Evolutionary conservation across 495 filamentous ascomycete genomes (phyloP).

Genomic region (Penicillium lividum): DNA sequence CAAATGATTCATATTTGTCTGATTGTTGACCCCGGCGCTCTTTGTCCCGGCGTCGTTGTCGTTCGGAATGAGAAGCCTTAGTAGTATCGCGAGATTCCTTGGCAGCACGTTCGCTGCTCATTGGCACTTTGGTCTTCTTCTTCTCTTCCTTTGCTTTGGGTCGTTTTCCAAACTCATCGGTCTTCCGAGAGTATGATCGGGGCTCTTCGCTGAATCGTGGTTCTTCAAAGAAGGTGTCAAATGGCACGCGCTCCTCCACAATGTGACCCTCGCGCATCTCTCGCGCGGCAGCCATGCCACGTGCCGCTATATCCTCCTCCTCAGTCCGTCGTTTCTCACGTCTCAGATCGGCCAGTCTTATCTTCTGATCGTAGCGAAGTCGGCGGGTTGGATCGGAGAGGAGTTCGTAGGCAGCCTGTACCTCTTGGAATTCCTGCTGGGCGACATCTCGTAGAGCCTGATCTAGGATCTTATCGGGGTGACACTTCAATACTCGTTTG

Average conservation of each 20-base stretch:
- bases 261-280: constrained; percentile 49
- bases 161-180: constrained; percentile 42
- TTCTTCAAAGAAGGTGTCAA: constrained; percentile 45
- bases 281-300: constrained; percentile 25
- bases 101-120: constrained; percentile 24
- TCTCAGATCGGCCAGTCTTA: constrained; percentile 61
- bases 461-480: constrained; percentile 93
- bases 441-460: constrained; percentile 66
- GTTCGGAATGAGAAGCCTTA: constrained; percentile 35
- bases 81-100: constrained; percentile 37
- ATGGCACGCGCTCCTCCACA: constrained; percentile 49
- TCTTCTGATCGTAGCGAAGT: constrained; percentile 74
- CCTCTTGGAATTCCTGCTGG: constrained; percentile 84
- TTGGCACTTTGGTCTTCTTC: constrained; percentile 38
- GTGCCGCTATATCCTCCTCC: constrained; percentile 22
- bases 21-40: constrained; percentile 49
- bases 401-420: constrained; percentile 91
- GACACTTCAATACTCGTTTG: constrained; percentile 89
- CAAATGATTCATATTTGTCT: constrained; percentile 42
- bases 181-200: constrained; percentile 42
- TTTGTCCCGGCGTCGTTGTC: constrained; percentile 51
- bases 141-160: constrained; percentile 40
- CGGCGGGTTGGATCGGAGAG: constrained; percentile 76
- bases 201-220: constrained; percentile 39
- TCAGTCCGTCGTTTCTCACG: constrained; percentile 36